phyloP scores from a whole-genome alignment of 306 rosid genomes.

The Urtica urens region DNA sequence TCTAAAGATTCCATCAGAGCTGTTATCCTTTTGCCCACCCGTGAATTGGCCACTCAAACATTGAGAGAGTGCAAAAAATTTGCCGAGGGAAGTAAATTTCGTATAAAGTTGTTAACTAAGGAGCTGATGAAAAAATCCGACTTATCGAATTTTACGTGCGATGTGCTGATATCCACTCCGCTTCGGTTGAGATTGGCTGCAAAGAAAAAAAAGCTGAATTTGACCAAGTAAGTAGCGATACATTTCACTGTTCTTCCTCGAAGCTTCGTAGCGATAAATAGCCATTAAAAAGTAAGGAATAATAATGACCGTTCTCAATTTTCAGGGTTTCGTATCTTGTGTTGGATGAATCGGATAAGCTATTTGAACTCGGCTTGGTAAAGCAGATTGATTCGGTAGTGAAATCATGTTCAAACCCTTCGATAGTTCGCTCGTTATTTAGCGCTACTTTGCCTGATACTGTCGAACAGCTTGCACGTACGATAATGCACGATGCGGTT shows the following conservation, averaged over 20 bases:
- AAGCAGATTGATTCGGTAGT: conserved; percentile 72
- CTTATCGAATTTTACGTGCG: conserved; percentile 60
- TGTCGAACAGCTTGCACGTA: conserved; percentile 87
- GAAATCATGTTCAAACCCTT: conserved; percentile 90
- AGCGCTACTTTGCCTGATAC: conserved; percentile 95
- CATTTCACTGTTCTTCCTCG: conserved; percentile 6
- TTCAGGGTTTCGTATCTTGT: conserved; percentile 87
- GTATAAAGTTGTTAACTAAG: conserved; percentile 64
- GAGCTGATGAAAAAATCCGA: conserved; percentile 41
- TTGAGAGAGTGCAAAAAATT: conserved; percentile 81
- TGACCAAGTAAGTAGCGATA: conserved; percentile 51
- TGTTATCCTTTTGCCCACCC: conserved; percentile 72
- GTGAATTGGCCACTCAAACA: conserved; percentile 80
- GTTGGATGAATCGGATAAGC: conserved; percentile 92
- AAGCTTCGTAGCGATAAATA: background rate
- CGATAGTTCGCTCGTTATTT: conserved; percentile 69
- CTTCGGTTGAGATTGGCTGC: conserved; percentile 57
- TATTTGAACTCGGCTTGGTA: conserved; percentile 76
- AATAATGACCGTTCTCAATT: conserved; percentile 14
- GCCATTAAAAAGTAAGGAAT: background rate
- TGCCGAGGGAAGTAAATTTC: conserved; percentile 53
- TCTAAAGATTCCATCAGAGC: conserved; percentile 64
- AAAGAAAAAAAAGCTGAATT: conserved; percentile 52
- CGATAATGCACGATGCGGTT: conserved; percentile 94
- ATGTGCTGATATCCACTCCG: conserved; percentile 80